These are phyloP conservation scores for Herpetospermum pedunculosum DNA, from an alignment of 306 rosid species.

Conservation along the genomic window DNA sequence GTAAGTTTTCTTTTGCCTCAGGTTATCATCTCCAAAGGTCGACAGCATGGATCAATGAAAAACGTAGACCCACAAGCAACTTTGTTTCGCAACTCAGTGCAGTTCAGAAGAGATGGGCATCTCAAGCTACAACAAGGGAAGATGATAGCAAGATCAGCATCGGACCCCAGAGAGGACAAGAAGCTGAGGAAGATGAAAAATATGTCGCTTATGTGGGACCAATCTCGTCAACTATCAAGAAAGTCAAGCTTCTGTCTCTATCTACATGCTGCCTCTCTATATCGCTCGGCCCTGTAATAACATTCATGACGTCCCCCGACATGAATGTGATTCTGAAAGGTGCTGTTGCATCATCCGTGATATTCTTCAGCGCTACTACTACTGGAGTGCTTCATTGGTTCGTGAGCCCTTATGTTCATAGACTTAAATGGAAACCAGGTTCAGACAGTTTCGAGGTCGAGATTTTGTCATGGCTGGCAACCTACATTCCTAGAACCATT, in stretches of 20 bases:
- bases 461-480: constrained; percentile 78
- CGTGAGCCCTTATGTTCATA: constrained; percentile 78
- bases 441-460: constrained; percentile 78
- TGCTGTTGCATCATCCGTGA: constrained; percentile 70
- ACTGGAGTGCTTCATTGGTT: constrained; percentile 76
- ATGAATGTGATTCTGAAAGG: constrained; percentile 91
- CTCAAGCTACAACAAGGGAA: constrained; percentile 37
- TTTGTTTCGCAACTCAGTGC: constrained; percentile 14
- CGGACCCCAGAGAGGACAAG: constrained; percentile 48
- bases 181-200: constrained; percentile 38
- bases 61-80: constrained; percentile 14
- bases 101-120: constrained; percentile 61
- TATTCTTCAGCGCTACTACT: constrained; percentile 69
- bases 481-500: constrained; percentile 31
- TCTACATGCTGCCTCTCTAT: constrained; percentile 93
- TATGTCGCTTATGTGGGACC: constrained; percentile 68
- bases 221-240: constrained; percentile 68
- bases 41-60: constrained; percentile 13
- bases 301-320: constrained; percentile 88
- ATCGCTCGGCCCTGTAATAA: constrained; percentile 81
- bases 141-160: constrained; percentile 72
- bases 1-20: constrained; percentile 22
- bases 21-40: constrained; percentile 39
- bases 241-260: constrained; percentile 83
- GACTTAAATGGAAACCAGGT: constrained; percentile 75